Evolutionary conservation across 371 early-diverging fungal genomes (phyloP).

Genomic region (Funneliformis caledonium): DNA sequence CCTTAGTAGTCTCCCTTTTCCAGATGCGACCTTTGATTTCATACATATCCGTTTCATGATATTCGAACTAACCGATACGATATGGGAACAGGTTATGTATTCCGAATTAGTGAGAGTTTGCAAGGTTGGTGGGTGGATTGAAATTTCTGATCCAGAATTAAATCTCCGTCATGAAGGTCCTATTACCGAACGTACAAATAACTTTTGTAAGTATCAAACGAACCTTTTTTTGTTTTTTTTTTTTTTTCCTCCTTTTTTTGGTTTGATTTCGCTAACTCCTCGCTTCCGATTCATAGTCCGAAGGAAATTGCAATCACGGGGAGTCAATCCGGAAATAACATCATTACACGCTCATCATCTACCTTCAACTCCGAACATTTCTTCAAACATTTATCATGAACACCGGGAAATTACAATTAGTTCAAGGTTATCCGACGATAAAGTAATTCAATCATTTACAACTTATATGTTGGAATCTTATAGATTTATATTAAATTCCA

Average conservation of each 20-base stretch:
- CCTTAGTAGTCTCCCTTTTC: slow-evolving; percentile 57
- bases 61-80: slow-evolving; percentile 53
- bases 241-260: background rate
- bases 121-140: slow-evolving; percentile 64
- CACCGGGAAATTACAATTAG: background rate
- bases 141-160: slow-evolving; percentile 54
- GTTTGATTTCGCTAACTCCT: background rate
- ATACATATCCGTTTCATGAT: slow-evolving; percentile 61
- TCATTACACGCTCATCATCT: background rate
- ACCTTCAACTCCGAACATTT: background rate
- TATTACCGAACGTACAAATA: background rate
- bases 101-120: slow-evolving; percentile 57
- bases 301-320: background rate
- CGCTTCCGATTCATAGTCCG: background rate
- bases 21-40: slow-evolving; percentile 64
- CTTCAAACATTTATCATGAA: background rate
- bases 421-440: background rate
- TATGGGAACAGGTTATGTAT: slow-evolving; percentile 54
- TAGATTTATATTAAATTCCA: background rate
- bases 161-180: slow-evolving; percentile 44
- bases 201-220: background rate
- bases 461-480: background rate
- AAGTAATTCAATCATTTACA: background rate
- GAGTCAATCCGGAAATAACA: background rate
- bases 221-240: background rate